Conservation (phyloP, 805 yeast species). For the Kodamaea kaohsiungensis region DNA sequence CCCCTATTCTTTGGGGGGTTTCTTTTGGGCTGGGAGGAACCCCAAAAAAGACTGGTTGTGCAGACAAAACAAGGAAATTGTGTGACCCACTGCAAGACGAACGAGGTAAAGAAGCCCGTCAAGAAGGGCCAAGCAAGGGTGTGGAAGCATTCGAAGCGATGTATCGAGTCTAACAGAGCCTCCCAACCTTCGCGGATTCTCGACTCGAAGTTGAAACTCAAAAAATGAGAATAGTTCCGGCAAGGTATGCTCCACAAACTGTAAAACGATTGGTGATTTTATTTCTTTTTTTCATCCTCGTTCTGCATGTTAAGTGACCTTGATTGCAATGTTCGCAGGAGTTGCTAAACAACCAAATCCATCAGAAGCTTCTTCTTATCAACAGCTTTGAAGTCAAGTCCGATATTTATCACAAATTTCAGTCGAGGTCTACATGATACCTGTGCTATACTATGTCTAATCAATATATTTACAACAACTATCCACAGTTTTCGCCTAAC, state of each 20-base stretch:
- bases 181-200: not conserved
- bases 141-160: not conserved
- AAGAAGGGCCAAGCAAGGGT: not conserved
- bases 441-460: conserved; percentile 28
- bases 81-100: not conserved
- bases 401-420: not conserved
- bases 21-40: not conserved
- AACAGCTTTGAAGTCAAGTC: not conserved
- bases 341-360: not conserved
- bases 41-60: not conserved
- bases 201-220: not conserved
- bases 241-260: not conserved
- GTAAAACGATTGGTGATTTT: not conserved
- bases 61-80: not conserved
- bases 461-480: conserved; percentile 36
- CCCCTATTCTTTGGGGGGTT: not conserved
- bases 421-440: conserved; percentile 5
- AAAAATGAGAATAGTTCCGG: not conserved
- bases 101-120: not conserved
- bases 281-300: not conserved
- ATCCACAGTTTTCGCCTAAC: conserved; percentile 35
- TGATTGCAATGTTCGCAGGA: not conserved
- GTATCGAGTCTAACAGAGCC: not conserved
- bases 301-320: conserved; percentile 1
- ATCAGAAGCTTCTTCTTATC: conserved; percentile 1